Conservation (phyloP, 1,139 yeast species). For the Taphrina pruni region DNA sequence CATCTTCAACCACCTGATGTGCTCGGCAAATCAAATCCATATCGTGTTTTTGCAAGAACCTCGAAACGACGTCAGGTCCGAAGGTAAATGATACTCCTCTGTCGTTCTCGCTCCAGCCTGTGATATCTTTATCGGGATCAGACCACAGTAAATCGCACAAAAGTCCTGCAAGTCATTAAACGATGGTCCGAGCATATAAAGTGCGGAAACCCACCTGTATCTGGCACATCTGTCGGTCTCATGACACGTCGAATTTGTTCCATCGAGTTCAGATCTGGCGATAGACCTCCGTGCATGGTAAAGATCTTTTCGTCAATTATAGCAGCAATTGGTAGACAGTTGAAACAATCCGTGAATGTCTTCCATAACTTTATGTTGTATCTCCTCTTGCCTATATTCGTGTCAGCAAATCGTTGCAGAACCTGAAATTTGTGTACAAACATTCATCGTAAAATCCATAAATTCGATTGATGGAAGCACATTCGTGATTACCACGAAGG, state of each 20-base stretch:
- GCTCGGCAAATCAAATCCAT: conserved; percentile 98
- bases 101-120: conserved; percentile 98
- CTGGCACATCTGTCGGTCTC: conserved; percentile 99
- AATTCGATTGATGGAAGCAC: conserved; percentile 95
- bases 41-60: conserved; percentile 93
- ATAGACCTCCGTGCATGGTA: conserved; percentile 98
- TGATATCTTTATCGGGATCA: conserved; percentile 96
- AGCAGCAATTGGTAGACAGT: conserved; percentile 97
- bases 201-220: conserved; percentile 50
- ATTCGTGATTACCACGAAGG: conserved; percentile 94
- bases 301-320: conserved; percentile 96
- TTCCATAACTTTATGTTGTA: conserved; percentile 97
- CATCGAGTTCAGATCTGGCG: conserved; percentile 96
- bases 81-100: conserved; percentile 97
- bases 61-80: conserved; percentile 95
- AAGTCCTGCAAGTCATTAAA: conserved; percentile 64
- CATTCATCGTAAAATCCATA: conserved; percentile 98
- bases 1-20: conserved; percentile 98
- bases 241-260: conserved; percentile 97
- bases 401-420: background rate
- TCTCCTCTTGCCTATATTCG: conserved; percentile 68
- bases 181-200: background rate
- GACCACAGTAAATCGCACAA: conserved; percentile 97
- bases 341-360: conserved; percentile 96
- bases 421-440: conserved; percentile 49